Percentiles rank a stretch among this genome's conserved stretches.
Evolutionary conservation across 2,329 filamentous ascomycete species (phyloP).

Genomic region (Septoria petroselini): DNA sequence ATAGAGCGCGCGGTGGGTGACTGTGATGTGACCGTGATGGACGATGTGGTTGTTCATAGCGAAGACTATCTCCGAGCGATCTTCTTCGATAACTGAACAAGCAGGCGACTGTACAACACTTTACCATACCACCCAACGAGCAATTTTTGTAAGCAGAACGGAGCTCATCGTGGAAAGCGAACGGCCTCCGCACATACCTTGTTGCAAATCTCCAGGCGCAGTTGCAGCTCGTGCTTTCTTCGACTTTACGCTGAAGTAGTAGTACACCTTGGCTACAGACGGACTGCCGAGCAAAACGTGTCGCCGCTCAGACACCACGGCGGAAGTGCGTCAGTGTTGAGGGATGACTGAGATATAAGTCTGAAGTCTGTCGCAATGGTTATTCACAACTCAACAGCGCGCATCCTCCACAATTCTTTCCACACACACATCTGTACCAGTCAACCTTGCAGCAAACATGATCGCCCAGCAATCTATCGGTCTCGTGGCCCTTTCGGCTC

Average conservation of each 20-base stretch:
- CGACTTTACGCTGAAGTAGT: not conserved
- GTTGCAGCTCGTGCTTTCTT: not conserved
- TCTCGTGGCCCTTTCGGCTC: conserved; percentile 11
- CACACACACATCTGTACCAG: not conserved
- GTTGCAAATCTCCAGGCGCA: not conserved
- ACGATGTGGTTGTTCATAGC: too few relatives aligned
- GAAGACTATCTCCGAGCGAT: too few relatives aligned
- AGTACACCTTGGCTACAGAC: conserved; percentile 5
- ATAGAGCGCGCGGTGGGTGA: too few relatives aligned
- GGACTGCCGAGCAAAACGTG: conserved; percentile 1
- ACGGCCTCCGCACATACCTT: not conserved
- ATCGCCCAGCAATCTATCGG: conserved; percentile 10
- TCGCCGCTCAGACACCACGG: not conserved
- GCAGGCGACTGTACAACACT: too few relatives aligned
- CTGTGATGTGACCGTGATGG: too few relatives aligned
- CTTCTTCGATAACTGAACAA: too few relatives aligned
- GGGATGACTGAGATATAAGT: conserved; percentile 2
- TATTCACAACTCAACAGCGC: not conserved
- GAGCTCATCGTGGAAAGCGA: too few relatives aligned
- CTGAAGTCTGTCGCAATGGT: not conserved
- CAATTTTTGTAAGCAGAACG: too few relatives aligned
- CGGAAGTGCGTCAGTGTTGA: not conserved
- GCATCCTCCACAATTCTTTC: not conserved
- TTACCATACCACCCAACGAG: too few relatives aligned
- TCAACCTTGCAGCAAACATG: conserved; percentile 3